A percentile compares a stretch with the other conserved stretches of the same genome.
Conservation (phyloP, 2,329 filamentous ascomycete genomes). For the Byssochlamys sp. region DNA sequence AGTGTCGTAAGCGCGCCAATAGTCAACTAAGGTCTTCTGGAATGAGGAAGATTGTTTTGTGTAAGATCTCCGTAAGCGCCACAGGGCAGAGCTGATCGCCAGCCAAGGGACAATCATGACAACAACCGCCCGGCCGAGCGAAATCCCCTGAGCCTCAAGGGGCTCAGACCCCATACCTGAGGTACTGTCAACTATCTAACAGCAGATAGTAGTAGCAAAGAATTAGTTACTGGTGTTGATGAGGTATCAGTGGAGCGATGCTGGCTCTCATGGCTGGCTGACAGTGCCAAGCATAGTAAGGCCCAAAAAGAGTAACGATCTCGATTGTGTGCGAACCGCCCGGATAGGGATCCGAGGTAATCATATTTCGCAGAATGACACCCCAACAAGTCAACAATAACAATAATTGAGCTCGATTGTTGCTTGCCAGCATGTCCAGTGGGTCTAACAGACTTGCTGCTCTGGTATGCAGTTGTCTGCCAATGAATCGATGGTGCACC, state of each 20-base stretch:
- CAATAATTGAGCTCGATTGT: not conserved
- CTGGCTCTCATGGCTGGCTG: not conserved
- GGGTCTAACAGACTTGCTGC: not conserved
- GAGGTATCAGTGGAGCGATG: not conserved
- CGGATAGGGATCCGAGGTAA: not conserved
- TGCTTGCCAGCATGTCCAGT: not conserved
- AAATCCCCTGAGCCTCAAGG: not conserved
- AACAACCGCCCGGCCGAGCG: not conserved
- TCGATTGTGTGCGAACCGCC: not conserved
- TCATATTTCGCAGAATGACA: not conserved
- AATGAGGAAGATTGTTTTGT: not conserved
- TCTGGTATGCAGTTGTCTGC: not conserved
- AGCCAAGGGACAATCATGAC: not conserved
- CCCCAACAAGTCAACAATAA: not conserved
- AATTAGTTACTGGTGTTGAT: not conserved
- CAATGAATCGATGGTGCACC: not conserved
- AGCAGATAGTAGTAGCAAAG: not conserved
- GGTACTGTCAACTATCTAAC: not conserved
- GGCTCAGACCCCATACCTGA: not conserved
- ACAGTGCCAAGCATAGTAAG: not conserved
- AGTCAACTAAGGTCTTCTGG: not conserved
- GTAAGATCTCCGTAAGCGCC: not conserved
- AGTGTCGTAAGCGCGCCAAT: not conserved
- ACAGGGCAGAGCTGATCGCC: not conserved
- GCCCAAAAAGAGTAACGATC: not conserved